Percentiles rank a stretch among this genome's conserved stretches.
Evolutionary conservation across 768 basidiomycete genomes (phyloP).

Genomic region (Auricularia cornea): DNA sequence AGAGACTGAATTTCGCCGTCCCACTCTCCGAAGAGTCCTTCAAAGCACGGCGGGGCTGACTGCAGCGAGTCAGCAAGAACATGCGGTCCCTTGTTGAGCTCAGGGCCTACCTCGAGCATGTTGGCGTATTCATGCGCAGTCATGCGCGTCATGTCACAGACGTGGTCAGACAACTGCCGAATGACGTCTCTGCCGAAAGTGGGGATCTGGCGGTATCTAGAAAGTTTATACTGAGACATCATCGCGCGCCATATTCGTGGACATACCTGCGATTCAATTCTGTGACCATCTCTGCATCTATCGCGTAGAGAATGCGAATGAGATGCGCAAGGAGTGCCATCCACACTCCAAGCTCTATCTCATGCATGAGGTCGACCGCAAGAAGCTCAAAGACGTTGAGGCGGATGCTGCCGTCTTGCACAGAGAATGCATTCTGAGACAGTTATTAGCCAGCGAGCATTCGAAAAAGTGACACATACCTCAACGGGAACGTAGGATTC

Average conservation of each 20-base stretch:
- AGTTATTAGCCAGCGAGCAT: neutral
- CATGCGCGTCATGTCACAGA: constrained; percentile 1
- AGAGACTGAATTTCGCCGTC: constrained; percentile 12
- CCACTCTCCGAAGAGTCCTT: constrained; percentile 25
- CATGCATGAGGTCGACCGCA: constrained; percentile 31
- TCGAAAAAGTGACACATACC: neutral
- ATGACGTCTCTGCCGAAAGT: constrained; percentile 6
- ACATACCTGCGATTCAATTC: constrained; percentile 13
- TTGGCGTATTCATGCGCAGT: constrained; percentile 5
- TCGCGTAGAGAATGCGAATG: constrained; percentile 22
- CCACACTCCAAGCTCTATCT: constrained; percentile 34
- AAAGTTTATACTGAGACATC: neutral
- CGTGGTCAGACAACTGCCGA: constrained; percentile 1
- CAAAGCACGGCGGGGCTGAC: constrained; percentile 23
- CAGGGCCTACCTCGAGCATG: constrained; percentile 5
- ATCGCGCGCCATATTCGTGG: constrained; percentile 12
- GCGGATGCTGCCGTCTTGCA: constrained; percentile 10
- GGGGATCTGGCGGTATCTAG: constrained; percentile 1
- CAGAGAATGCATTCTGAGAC: constrained; percentile 30
- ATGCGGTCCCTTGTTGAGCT: neutral
- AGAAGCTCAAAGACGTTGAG: constrained; percentile 22
- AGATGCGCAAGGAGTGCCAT: constrained; percentile 30
- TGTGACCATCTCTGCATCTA: constrained; percentile 11
- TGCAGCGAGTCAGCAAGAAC: neutral
- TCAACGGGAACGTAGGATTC: neutral